Base-by-base conservation (phyloP, 2,329 filamentous ascomycete species). In the Scedosporium boydii region DNA sequence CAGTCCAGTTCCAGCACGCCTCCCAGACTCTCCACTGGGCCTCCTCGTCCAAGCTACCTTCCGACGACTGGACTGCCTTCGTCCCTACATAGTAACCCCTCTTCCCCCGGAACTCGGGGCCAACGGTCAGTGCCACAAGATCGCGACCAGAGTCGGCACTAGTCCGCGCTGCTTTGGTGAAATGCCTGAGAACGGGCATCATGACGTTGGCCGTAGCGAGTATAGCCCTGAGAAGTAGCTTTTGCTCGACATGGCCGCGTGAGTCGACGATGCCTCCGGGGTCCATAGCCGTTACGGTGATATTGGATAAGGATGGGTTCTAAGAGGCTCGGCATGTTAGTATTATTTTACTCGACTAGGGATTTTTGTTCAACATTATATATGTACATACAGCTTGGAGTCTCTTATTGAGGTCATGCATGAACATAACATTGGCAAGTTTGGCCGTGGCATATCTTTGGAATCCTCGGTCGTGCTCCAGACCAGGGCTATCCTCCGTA, bases 381-480 rank as follows among this genome's bases (percentile, higher is more conserved):
- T 38, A 38, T 12, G 14, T n/a, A 53, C 59, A n/a, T 21, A 1
- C 64, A 16, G 68, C 2, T 16, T 61, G 57, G 0, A 70, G 46
- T 9, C 56, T 65, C 7, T n/a, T 18, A 42, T 67, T 68, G 1
- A 69, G 63, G 1, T 70, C 67, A 1, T 68, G 62, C 68, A 69
- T 69, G n/a, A 69, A 68, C 63, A 69, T 65, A 18, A 69, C 63
- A 59, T 69, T 69, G 0, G 65, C 65, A 4, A 70, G 38, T 18
- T 70, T 70, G 0, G 67, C 56, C 1, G 63, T 66, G 3, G 63
- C 67, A 7, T 70, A 70, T 2, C 67, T 58, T 41, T 69, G 66
- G 2, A 70, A 70, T 1, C 68, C 68, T 9, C 63, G 62, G 9
- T 67, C 64, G 12, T 69, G 59, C 6, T 66, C 66, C 2, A 64